phyloP scores from a whole-genome alignment of 192 early-diverging fungal genomes.

The Jimgerdemannia lactiflua region DNA sequence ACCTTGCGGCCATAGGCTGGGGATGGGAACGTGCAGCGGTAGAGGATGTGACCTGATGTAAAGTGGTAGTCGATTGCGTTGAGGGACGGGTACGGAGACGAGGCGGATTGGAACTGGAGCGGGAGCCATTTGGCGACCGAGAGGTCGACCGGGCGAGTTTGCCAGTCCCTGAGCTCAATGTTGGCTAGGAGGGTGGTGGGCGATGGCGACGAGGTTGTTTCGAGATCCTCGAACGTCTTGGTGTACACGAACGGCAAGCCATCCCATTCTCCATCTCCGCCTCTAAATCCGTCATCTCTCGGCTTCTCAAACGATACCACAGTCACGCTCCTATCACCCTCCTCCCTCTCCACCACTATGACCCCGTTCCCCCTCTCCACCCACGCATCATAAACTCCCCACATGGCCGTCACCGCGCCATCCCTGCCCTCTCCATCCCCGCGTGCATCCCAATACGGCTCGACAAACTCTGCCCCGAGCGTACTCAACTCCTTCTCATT shows the following conservation, averaged over 20 bases:
- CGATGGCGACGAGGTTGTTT: too few relatives aligned
- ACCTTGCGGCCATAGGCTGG: slow-evolving; percentile 30
- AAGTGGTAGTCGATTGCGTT: slow-evolving; percentile 58
- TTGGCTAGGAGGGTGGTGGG: too few relatives aligned
- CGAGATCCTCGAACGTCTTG: not conserved
- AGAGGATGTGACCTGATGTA: slow-evolving; percentile 63
- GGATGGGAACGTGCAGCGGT: slow-evolving; percentile 49
- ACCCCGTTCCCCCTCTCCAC: too few relatives aligned
- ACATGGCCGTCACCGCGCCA: too few relatives aligned
- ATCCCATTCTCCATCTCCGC: not conserved
- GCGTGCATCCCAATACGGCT: slow-evolving; percentile 25
- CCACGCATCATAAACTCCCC: too few relatives aligned
- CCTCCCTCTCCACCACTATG: too few relatives aligned
- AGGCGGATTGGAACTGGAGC: not conserved
- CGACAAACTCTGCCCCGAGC: slow-evolving; percentile 47
- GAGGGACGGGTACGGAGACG: slow-evolving; percentile 30
- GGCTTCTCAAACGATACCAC: slow-evolving; percentile 28
- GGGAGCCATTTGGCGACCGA: not conserved
- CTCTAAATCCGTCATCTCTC: slow-evolving; percentile 1
- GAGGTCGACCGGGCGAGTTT: not conserved
- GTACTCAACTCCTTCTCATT: not conserved
- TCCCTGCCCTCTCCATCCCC: too few relatives aligned
- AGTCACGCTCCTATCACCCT: slow-evolving; percentile 23
- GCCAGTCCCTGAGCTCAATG: too few relatives aligned
- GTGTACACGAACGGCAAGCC: slow-evolving; percentile 16